Base-by-base conservation (phyloP, 148 eudicot species). In the Amaranthus hypochondriacus region DNA sequence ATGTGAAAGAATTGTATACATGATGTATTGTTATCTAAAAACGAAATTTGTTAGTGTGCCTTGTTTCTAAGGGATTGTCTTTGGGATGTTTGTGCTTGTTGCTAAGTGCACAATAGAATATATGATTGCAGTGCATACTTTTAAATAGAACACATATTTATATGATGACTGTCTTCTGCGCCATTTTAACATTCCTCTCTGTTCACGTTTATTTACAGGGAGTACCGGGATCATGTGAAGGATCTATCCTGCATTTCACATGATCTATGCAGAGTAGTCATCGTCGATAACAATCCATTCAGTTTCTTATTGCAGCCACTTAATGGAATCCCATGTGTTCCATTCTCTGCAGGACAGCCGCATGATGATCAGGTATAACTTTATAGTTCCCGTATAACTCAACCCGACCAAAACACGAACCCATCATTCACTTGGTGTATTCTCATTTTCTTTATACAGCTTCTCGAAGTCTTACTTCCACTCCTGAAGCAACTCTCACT, bases 261-360 rank as follows among this genome's bases (percentile, higher is more conserved):
- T 70, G 97, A 95, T 77, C 86, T 90, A 14, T 74, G 85, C 77
- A 83, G 97, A 79, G 85, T 86, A 42, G 97, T 95, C 66, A 84
- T 95, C 63, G 99, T 95, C 68, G 98, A 95, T 79, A 95, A 95
- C 78, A 92, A 90, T 77, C 98, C 97, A n/a, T 95, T 95, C 80
- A 92, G 98, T 80, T 92, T 95, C 89, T 82, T 94, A 74, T 78
- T 92, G 83, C 99, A 95, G 80, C 99, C 99, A 47, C 21, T 89
- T 69, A 95, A 95, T 73, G 99, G 97, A 50, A 90, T 95, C 70
- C 99, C 99, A 13, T 95, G 99, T 80, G 84, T 92, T 48, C 97
- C 99, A 74, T 95, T 95, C 82, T 87, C 97, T 65, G 92, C 97
- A 55, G 96, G 97, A 60, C 96, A 92, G 72, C 97, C 99, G 48